Evolutionary conservation across 1,284 basidiomycete species (phyloP), one percentile per base, ranked within the genome.

Genomic region (Grifola frondosa): DNA sequence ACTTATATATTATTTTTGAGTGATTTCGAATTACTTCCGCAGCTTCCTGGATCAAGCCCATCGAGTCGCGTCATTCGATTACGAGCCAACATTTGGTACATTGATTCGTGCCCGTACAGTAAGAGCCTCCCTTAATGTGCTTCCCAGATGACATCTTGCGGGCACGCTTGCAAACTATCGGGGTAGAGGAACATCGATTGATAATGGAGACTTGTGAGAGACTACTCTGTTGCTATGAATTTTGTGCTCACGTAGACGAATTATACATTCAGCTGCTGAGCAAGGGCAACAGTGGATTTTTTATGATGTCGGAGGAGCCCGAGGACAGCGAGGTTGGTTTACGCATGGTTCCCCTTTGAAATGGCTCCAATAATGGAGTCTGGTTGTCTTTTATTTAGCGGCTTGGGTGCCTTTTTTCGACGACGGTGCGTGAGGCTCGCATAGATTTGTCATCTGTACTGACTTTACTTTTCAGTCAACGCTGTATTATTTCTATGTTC

Each of bases 381-480:
- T 1, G n/a, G 19, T 19, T 6, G 15, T 17, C 17, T 1, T 16
- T 20, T 39, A 20, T 23, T 2, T 41, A 80, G 80, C 77, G 40
- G 73, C 74, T 4, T 84, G 81, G 80, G 77, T 77, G 3, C 78
- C 80, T 24, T 84, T 74, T 57, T 82, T 84, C 49, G 79, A 84
- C 44, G 77, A 81, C 57, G 75, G 80, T 80, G 40, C 45, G 71
- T 52, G 17, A 10, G 4, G 21, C 16, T 28, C 2, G 10, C 13
- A 34, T 25, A 16, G 6, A 23, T 6, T 16, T 22, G 11, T 36
- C 28, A 29, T 40, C 37, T 40, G 40, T 37, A 44, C 24, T 28
- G 40, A 47, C 6, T 6, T 12, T 19, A 10, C 10, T 15, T 35
- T 29, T 25, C 41, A 77, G 78, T 81, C 24, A 76, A 80, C 50